Evolutionary conservation across 176 grass and related monocot genomes (phyloP).

Genomic region (Musa itinerans): DNA sequence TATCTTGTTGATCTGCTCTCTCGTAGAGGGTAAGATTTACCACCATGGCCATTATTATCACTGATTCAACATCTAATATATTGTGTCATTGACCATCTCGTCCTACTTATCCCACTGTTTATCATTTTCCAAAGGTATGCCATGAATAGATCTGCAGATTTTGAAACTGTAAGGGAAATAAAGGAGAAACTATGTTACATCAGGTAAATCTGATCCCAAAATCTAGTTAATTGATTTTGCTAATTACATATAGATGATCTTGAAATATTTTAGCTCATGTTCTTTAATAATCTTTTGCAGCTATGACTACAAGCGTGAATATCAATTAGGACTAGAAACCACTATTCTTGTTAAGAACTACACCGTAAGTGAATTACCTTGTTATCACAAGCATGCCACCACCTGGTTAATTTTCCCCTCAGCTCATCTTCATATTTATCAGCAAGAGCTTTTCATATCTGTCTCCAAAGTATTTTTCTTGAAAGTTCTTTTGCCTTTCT

Average conservation of each 20-base stretch:
- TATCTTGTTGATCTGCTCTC: slow-evolving; percentile 95
- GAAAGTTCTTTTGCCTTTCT: too few species aligned
- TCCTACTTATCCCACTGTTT: slow-evolving; percentile 21
- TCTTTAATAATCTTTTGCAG: slow-evolving; percentile 25
- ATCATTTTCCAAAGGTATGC: slow-evolving; percentile 51
- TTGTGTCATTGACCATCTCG: slow-evolving; percentile 4
- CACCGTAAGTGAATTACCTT: slow-evolving; percentile 50
- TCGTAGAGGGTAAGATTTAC: slow-evolving; percentile 72
- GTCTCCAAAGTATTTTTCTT: neutral
- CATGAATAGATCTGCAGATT: slow-evolving; percentile 96
- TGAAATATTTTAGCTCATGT: slow-evolving; percentile 1
- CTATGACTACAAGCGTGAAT: slow-evolving; percentile 96
- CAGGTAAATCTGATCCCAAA: slow-evolving; percentile 33
- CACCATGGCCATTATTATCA: slow-evolving; percentile 15
- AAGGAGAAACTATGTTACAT: slow-evolving; percentile 94
- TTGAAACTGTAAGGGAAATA: slow-evolving; percentile 91
- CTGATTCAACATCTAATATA: slow-evolving; percentile 19
- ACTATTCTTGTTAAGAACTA: slow-evolving; percentile 99
- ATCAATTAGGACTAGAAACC: slow-evolving; percentile 87
- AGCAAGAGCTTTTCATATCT: neutral
- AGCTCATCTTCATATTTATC: too few species aligned
- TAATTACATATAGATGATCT: neutral
- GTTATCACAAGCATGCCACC: neutral
- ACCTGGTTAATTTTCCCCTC: neutral
- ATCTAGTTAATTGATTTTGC: neutral